These are phyloP conservation scores for Pneumocystis carinii DNA, from an alignment of 1,139 yeast species.

Conservation along the genomic window DNA sequence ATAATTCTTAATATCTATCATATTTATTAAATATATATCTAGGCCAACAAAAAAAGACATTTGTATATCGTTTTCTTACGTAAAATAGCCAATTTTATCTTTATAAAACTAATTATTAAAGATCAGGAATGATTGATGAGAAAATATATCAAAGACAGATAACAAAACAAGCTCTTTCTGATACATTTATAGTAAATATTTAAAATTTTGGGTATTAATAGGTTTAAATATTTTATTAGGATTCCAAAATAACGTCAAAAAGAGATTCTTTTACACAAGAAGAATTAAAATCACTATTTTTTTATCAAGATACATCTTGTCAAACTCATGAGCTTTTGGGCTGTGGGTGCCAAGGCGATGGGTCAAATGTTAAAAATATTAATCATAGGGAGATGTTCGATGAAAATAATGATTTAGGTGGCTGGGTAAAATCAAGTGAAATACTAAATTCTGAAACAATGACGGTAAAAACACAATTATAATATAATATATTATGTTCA, in stretches of 20 bases:
- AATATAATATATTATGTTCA: not conserved
- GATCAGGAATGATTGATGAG: slow-evolving; percentile 82
- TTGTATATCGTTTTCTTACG: slow-evolving; percentile 66
- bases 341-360: slow-evolving; percentile 39
- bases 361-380: slow-evolving; percentile 9
- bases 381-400: slow-evolving; percentile 4
- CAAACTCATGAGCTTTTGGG: slow-evolving; percentile 74
- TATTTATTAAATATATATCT: not conserved
- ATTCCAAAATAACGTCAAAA: not conserved
- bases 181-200: slow-evolving; percentile 39
- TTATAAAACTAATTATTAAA: slow-evolving; percentile 26
- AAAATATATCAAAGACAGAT: slow-evolving; percentile 89
- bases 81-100: not conserved
- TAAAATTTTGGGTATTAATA: slow-evolving; percentile 33
- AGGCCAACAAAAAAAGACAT: slow-evolving; percentile 40
- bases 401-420: slow-evolving; percentile 10
- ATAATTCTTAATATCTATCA: not conserved
- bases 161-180: slow-evolving; percentile 67
- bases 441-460: not conserved
- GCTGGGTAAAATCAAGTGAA: not conserved
- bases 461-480: not conserved
- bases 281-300: slow-evolving; percentile 6
- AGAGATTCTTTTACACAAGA: not conserved
- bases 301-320: slow-evolving; percentile 38
- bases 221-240: slow-evolving; percentile 61